Conservation (phyloP, 179 eudicot species). For the Actinidia chinensis region DNA sequence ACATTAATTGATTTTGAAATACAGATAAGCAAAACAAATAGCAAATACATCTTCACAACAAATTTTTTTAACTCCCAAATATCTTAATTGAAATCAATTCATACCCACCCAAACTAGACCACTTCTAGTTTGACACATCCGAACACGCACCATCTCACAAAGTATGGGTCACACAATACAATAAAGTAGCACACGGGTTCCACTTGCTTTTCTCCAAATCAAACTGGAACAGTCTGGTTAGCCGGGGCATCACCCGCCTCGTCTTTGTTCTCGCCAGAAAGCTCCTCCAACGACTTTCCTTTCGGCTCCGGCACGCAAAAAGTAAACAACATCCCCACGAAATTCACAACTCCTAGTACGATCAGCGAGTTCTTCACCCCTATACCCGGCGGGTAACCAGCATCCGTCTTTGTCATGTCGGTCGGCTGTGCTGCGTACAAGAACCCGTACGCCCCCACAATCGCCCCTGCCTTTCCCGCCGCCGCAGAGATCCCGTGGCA, state of each 20-base stretch:
- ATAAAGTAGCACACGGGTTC: too few relatives aligned
- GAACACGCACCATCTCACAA: too few relatives aligned
- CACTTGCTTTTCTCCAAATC: neutral
- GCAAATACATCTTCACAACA: too few relatives aligned
- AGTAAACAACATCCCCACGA: conserved; percentile 31
- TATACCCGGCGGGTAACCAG: conserved; percentile 37
- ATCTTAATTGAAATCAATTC: too few relatives aligned
- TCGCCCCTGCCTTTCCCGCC: conserved; percentile 44
- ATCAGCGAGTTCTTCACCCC: conserved; percentile 31
- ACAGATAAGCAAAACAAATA: too few relatives aligned
- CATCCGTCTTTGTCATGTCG: conserved; percentile 22
- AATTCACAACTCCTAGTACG: conserved; percentile 21
- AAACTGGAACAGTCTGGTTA: conserved; percentile 11
- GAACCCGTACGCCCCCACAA: conserved; percentile 41
- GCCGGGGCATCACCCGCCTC: neutral
- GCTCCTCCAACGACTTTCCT: conserved; percentile 36
- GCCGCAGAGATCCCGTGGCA: conserved; percentile 48
- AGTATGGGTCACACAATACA: too few relatives aligned
- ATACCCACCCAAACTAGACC: too few relatives aligned
- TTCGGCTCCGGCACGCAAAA: conserved; percentile 41
- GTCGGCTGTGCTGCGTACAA: conserved; percentile 30
- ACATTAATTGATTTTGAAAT: too few relatives aligned
- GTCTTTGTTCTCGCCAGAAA: conserved; percentile 25
- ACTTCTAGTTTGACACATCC: too few relatives aligned
- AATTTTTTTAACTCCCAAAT: too few relatives aligned